A percentile compares a stretch with the other conserved stretches of the same genome.
Conservation (phyloP, 75 land plant genomes). For the Sequoiadendron giganteum region DNA sequence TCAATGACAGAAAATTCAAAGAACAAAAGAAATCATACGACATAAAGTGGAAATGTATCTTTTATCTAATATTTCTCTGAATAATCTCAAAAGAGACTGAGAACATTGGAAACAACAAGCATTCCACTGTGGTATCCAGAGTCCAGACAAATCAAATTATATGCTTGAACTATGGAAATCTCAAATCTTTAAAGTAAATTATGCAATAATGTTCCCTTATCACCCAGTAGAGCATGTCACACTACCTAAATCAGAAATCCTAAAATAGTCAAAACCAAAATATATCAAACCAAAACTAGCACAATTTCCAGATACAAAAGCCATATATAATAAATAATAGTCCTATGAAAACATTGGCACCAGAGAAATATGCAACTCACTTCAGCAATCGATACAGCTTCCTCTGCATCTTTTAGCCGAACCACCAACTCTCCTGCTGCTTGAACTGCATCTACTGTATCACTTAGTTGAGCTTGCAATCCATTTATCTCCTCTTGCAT, state of each 20-base stretch:
- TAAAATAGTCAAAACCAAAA: neutral
- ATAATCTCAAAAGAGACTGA: neutral
- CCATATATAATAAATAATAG: neutral
- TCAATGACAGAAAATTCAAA: neutral
- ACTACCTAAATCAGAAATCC: neutral
- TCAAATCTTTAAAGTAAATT: neutral
- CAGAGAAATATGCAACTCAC: conserved; percentile 21
- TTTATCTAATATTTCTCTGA: no score
- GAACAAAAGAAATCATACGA: neutral
- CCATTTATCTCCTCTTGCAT: conserved; percentile 69
- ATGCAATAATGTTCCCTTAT: neutral
- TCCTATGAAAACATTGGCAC: neutral
- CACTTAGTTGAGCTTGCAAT: conserved; percentile 67
- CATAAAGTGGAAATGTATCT: no score
- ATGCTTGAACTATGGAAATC: neutral
- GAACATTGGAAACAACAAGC: no score
- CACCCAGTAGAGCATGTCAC: no score
- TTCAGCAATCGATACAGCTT: conserved; percentile 54
- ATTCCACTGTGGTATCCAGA: neutral
- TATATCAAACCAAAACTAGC: neutral
- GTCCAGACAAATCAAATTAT: neutral
- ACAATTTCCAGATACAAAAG: neutral
- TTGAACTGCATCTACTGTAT: conserved; percentile 92
- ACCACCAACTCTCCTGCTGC: conserved; percentile 96
- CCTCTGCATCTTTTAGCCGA: conserved; percentile 79